These are phyloP conservation scores for Massariosphaeria phaeospora DNA, from an alignment of 495 filamentous ascomycete genomes.

Conservation along the genomic window DNA sequence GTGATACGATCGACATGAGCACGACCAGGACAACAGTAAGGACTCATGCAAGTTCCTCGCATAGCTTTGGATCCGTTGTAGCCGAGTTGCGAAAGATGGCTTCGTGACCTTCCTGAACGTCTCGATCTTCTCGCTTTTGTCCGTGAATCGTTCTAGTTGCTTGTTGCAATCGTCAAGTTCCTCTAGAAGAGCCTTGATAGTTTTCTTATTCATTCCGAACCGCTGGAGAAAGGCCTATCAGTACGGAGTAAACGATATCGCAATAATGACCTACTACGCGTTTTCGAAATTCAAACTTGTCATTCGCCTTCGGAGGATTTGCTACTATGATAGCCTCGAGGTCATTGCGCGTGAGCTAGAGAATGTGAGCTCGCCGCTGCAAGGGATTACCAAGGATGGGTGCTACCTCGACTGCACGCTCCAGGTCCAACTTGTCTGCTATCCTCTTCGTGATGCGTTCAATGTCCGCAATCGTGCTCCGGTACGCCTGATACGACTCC, in stretches of 20 bases:
- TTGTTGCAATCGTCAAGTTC: slow-evolving; percentile 33
- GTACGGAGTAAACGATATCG: too few species aligned
- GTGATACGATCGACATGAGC: slow-evolving; percentile 27
- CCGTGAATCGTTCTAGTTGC: slow-evolving; percentile 31
- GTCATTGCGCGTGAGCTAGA: slow-evolving; percentile 27
- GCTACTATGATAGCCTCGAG: slow-evolving; percentile 31
- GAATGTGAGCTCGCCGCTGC: slow-evolving; percentile 2
- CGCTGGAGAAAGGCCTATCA: too few species aligned
- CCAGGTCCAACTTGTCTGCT: slow-evolving; percentile 28
- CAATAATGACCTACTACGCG: too few species aligned
- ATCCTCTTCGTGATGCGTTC: slow-evolving; percentile 32
- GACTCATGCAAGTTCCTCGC: slow-evolving; percentile 24
- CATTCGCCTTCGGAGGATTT: slow-evolving; percentile 21
- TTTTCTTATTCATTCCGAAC: slow-evolving; percentile 33
- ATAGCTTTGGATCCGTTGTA: slow-evolving; percentile 26
- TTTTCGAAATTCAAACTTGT: slow-evolving; percentile 32
- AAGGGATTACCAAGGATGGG: slow-evolving; percentile 3
- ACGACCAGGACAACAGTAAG: slow-evolving; percentile 27
- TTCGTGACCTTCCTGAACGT: slow-evolving; percentile 21
- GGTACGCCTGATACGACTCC: slow-evolving; percentile 31
- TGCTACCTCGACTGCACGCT: slow-evolving; percentile 25
- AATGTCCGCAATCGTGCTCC: slow-evolving; percentile 29
- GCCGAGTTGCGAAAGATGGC: slow-evolving; percentile 22
- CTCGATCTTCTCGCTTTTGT: slow-evolving; percentile 32
- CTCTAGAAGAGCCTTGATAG: slow-evolving; percentile 28